These are phyloP conservation scores for Pholiota conissans DNA, from an alignment of 768 basidiomycete genomes.

Conservation along the genomic window DNA sequence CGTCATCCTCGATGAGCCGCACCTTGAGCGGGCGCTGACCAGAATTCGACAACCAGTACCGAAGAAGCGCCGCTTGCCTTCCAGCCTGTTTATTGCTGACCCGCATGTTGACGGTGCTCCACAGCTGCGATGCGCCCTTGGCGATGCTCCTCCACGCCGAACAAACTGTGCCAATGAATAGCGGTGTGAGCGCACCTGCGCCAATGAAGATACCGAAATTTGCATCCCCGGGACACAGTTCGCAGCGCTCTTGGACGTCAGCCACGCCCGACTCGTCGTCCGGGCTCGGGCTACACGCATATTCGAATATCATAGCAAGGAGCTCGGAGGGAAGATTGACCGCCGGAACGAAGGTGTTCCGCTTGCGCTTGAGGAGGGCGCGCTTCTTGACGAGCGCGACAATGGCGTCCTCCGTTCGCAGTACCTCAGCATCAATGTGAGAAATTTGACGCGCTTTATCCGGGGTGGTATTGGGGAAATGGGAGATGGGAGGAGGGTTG, in stretches of 20 bases:
- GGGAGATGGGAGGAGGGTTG: constrained; percentile 20
- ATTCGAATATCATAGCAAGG: constrained; percentile 19
- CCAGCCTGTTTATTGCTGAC: constrained; percentile 14
- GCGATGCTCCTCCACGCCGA: constrained; percentile 19
- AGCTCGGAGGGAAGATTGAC: constrained; percentile 20
- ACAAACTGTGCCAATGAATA: constrained; percentile 21
- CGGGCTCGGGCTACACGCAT: constrained; percentile 12
- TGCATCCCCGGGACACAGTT: background rate
- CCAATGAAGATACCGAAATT: constrained; percentile 15
- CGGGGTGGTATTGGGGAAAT: constrained; percentile 1
- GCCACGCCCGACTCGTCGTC: background rate
- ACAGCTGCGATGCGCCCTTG: constrained; percentile 16
- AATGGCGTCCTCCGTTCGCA: constrained; percentile 19
- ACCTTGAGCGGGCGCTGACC: constrained; percentile 16
- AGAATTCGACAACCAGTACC: constrained; percentile 19
- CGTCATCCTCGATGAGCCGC: constrained; percentile 19
- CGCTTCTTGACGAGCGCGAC: constrained; percentile 19
- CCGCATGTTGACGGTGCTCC: constrained; percentile 16
- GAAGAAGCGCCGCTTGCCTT: constrained; percentile 17
- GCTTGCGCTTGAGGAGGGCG: constrained; percentile 16
- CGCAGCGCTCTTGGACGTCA: background rate
- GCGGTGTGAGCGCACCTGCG: constrained; percentile 17
- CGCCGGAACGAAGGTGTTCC: constrained; percentile 19
- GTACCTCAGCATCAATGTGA: constrained; percentile 19
- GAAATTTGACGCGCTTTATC: constrained; percentile 9